These are phyloP conservation scores for Globisporangium alternatum DNA, from an alignment of 352 stramenopile species.

Conservation along the genomic window DNA sequence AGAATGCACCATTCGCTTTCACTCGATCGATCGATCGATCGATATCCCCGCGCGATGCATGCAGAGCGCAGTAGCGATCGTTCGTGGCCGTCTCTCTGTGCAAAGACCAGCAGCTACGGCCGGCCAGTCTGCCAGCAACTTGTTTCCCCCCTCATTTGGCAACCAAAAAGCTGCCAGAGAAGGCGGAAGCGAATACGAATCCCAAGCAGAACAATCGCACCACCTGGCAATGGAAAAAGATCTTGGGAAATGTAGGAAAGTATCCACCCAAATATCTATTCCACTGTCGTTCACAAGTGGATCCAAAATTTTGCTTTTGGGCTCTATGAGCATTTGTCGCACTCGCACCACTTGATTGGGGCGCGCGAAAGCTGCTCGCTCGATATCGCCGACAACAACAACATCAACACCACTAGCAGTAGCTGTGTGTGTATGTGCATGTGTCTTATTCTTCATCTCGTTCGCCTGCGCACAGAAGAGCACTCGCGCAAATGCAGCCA, in stretches of 20 bases:
- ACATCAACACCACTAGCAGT: too few relatives aligned
- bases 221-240: neutral
- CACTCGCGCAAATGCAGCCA: too few relatives aligned
- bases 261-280: neutral
- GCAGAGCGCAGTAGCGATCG: neutral
- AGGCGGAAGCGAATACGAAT: neutral
- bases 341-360: neutral
- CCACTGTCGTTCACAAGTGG: neutral
- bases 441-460: too few relatives aligned
- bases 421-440: too few relatives aligned
- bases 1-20: neutral
- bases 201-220: neutral
- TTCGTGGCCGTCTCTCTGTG: neutral
- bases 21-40: neutral
- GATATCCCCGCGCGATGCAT: neutral
- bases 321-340: neutral
- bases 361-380: neutral
- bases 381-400: neutral
- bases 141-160: neutral
- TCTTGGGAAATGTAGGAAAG: neutral
- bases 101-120: neutral
- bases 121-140: neutral
- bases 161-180: neutral
- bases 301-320: slow-evolving; percentile 1
- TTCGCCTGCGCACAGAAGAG: too few relatives aligned